Percentiles rank a stretch among this genome's conserved stretches.
These are phyloP conservation scores for Verticillium klebahnii DNA, from an alignment of 2,329 filamentous ascomycete genomes.

Conservation along the genomic window DNA sequence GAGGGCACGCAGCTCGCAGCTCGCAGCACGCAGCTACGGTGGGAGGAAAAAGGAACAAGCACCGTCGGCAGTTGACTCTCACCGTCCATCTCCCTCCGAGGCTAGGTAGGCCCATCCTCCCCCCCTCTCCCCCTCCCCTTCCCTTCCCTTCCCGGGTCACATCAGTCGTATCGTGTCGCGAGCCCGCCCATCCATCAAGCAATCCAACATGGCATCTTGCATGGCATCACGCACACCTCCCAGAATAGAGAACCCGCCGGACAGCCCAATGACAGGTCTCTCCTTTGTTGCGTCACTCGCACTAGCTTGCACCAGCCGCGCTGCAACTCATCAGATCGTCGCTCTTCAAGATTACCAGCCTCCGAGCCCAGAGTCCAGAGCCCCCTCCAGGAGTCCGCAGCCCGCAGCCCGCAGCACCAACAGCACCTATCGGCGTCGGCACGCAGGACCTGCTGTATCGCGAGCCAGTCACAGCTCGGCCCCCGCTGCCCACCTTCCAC, in stretches of 20 bases:
- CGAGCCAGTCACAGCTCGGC: neutral
- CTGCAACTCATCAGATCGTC: neutral
- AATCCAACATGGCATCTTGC: neutral
- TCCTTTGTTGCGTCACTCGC: neutral
- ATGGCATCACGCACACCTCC: neutral
- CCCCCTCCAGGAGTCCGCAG: neutral
- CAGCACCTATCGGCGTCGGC: neutral
- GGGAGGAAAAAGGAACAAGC: neutral
- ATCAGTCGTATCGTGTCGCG: neutral
- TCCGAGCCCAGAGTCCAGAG: neutral
- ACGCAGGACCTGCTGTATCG: neutral
- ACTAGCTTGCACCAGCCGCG: neutral
- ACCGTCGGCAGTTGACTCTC: neutral
- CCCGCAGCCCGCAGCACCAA: neutral
- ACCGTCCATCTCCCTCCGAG: neutral
- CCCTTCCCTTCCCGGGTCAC: neutral
- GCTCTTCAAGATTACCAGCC: neutral
- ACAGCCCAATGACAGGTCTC: neutral
- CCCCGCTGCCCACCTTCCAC: constrained; percentile 3
- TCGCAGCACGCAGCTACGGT: neutral
- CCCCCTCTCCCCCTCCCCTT: too few relatives aligned
- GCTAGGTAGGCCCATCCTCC: neutral
- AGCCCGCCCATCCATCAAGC: neutral
- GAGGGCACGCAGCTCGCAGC: neutral
- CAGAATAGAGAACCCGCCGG: neutral